phyloP scores from a whole-genome alignment of 177 flowering plant genomes.

The Vitis hybrid region DNA sequence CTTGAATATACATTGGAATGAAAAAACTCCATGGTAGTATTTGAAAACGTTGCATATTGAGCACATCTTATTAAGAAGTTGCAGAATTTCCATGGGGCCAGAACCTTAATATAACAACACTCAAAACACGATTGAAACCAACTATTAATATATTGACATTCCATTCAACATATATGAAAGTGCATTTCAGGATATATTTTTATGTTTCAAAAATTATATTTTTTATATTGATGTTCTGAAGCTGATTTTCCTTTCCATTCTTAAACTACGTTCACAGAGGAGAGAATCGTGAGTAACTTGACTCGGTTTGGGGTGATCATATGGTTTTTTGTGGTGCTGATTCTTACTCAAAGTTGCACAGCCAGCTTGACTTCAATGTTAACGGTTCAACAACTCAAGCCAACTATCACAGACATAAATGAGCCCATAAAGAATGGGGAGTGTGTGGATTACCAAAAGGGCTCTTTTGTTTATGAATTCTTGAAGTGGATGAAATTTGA shows the following conservation, averaged over 20 bases:
- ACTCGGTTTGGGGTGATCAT: conserved; percentile 39
- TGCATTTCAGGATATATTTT: too few relatives aligned
- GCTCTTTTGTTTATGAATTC: conserved; percentile 18
- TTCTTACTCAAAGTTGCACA: conserved; percentile 47
- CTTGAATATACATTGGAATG: too few relatives aligned
- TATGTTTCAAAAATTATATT: too few relatives aligned
- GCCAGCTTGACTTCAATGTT: conserved; percentile 47
- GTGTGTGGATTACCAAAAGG: conserved; percentile 25
- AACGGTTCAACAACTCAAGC: conserved; percentile 42
- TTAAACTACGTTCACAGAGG: not conserved
- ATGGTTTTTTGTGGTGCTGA: conserved; percentile 48
- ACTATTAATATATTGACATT: too few relatives aligned
- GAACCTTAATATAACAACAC: too few relatives aligned
- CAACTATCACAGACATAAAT: conserved; percentile 31
- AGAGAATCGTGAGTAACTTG: conserved; percentile 34
- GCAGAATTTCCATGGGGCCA: too few relatives aligned
- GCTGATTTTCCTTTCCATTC: not conserved
- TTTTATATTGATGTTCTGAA: too few relatives aligned
- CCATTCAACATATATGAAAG: too few relatives aligned
- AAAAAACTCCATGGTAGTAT: too few relatives aligned
- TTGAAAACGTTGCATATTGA: too few relatives aligned
- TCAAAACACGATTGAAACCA: too few relatives aligned
- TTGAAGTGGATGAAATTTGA: conserved; percentile 13
- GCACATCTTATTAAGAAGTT: too few relatives aligned
- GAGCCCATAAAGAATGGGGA: conserved; percentile 24